Conservation (phyloP, 164 flowering plant genomes). For the Vitis vinifera region DNA sequence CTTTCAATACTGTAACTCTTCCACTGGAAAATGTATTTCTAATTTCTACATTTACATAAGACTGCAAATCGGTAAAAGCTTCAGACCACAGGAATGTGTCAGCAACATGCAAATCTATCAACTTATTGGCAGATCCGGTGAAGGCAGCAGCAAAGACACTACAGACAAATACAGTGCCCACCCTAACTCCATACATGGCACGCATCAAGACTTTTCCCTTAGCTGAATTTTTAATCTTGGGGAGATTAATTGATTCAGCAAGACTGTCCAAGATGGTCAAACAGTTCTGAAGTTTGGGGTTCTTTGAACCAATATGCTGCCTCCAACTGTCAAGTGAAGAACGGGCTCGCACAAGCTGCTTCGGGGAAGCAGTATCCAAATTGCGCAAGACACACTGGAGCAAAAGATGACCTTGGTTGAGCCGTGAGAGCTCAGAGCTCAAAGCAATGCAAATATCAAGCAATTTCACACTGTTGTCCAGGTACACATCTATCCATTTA, state of each 20-base stretch:
- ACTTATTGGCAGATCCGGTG: conserved; percentile 51
- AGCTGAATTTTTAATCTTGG: conserved; percentile 74
- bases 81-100: conserved; percentile 61
- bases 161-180: conserved; percentile 61
- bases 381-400: conserved; percentile 63
- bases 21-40: conserved; percentile 31
- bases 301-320: conserved; percentile 51
- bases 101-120: conserved; percentile 50
- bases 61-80: conserved; percentile 53
- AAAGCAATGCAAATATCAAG: conserved; percentile 84
- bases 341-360: conserved; percentile 38
- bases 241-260: conserved; percentile 42
- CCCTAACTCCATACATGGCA: conserved; percentile 88
- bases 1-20: conserved; percentile 45
- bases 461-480: conserved; percentile 79
- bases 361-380: conserved; percentile 37
- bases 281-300: conserved; percentile 56
- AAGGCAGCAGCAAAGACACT: conserved; percentile 63
- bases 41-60: conserved; percentile 53
- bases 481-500: conserved; percentile 85
- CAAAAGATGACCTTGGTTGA: conserved; percentile 71
- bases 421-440: conserved; percentile 69
- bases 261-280: conserved; percentile 41
- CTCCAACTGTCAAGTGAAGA: conserved; percentile 71
- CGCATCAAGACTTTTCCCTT: conserved; percentile 86